Conservation (phyloP, 2,329 filamentous ascomycete genomes). For the Aschersonia sp. region DNA sequence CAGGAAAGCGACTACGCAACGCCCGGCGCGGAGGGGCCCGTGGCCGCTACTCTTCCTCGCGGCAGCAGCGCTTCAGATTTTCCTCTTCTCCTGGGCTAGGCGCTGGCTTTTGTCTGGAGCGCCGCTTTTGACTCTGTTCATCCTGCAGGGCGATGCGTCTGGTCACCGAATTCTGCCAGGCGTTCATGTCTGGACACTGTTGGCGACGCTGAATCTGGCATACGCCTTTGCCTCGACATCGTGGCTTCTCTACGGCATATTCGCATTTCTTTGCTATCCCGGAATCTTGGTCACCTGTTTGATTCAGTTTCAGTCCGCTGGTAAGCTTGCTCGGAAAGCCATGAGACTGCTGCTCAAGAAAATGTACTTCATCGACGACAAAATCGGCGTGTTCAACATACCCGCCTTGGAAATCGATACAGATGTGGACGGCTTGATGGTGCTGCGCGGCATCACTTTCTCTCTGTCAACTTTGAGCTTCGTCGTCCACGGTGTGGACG, state of each 20-base stretch:
- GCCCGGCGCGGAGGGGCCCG: background rate
- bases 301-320: background rate
- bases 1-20: background rate
- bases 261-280: slow-evolving; percentile 2
- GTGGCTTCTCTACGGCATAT: slow-evolving; percentile 3
- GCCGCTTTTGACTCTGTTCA: background rate
- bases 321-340: background rate
- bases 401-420: slow-evolving; percentile 3
- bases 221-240: slow-evolving; percentile 4
- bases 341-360: slow-evolving; percentile 1
- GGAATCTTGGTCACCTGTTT: slow-evolving; percentile 2
- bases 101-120: slow-evolving; percentile 3
- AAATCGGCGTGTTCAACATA: slow-evolving; percentile 3
- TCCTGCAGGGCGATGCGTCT: slow-evolving; percentile 2
- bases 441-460: slow-evolving; percentile 2
- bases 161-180: slow-evolving; percentile 1
- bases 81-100: slow-evolving; percentile 1
- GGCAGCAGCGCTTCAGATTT: background rate
- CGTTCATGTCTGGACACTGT: slow-evolving; percentile 2
- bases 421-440: slow-evolving; percentile 3
- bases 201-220: slow-evolving; percentile 1
- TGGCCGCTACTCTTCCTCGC: background rate
- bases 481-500: slow-evolving; percentile 2
- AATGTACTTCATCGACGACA: slow-evolving; percentile 5
- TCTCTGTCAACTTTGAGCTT: slow-evolving; percentile 3